Base-by-base conservation (phyloP, 2,329 filamentous ascomycete genomes). In the Fusarium praegraminearum region DNA sequence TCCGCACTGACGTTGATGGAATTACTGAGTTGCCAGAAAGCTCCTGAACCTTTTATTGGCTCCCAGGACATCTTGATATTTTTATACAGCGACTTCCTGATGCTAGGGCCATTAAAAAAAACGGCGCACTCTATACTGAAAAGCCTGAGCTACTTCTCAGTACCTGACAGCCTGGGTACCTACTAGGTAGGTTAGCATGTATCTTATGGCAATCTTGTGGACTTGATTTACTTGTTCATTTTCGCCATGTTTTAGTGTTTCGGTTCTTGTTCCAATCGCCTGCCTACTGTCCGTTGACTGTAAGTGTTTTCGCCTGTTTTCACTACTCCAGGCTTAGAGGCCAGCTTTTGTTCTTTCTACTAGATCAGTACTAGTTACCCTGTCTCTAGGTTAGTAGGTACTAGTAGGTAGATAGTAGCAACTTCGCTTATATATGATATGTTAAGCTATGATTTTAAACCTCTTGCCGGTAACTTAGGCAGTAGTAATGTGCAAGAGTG, bases 1-100 rank as follows among this genome's bases (percentile, higher is more conserved):
- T 71, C 69, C 69, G 69, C 50, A 56, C 68, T 71, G 65, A 59
- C 60, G 44, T 62, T 26, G 33, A 51, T n/a, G 26, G 24, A 35
- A 18, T 35, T 41, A 30, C 28, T 30, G 28, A 65, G 32, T 40
- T 36, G 20, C 24, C 43, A 51, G 36, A 24, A 26, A 45, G 38
- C 24, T 58, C 52, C 22, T 15, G 36, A 44, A 36, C 52, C 53
- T 50, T 35, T 51, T 40, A 70, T 69, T 69, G 57, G 67, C 13
- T 36, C n/a, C 30, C 8, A 16, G n/a, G 26, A 32, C 32, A 32
- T 5, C 16, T 32, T 20, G 7, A 4, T 12, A 9, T 46, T 44
- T 11, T 26, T 43, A 43, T 16, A 18, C 10, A 44, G 40, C 24
- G 8, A 20, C 36, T 40, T 40, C 22, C 40, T 28, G 18, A 10